Conservation (phyloP, 2,329 filamentous ascomycete genomes). For the Amphichorda felina region DNA sequence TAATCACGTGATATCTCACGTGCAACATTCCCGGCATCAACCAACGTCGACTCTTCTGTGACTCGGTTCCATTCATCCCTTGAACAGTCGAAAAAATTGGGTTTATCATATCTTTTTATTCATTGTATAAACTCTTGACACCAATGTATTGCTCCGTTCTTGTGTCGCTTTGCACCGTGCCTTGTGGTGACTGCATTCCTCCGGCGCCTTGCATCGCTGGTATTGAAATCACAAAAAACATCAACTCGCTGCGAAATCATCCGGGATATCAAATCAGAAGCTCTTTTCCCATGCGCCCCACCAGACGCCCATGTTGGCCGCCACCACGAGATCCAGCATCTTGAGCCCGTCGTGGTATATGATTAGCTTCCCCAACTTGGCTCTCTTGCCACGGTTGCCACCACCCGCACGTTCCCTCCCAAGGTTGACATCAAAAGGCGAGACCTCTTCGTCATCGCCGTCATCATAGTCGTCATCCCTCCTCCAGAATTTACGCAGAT, state of each 20-base stretch:
- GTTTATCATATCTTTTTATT: no score
- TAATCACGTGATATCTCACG: constrained; percentile 6
- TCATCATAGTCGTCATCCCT: constrained; percentile 14
- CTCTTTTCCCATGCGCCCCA: constrained; percentile 73
- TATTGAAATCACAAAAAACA: constrained; percentile 2
- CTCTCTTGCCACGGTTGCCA: constrained; percentile 72
- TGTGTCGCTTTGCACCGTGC: no score
- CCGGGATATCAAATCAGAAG: constrained; percentile 13
- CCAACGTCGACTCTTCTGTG: no score
- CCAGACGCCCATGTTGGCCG: constrained; percentile 86
- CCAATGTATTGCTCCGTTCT: no score
- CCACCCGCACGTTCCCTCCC: constrained; percentile 79
- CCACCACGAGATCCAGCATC: constrained; percentile 89
- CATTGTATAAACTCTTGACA: no score
- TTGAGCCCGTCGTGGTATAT: constrained; percentile 82
- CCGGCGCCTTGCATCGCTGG: no score
- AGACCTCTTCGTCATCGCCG: constrained; percentile 19
- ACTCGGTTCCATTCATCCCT: no score
- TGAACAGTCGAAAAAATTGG: no score
- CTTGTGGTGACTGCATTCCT: no score
- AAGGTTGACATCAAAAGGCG: constrained; percentile 56
- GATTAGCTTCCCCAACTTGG: constrained; percentile 89
- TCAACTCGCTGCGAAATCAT: no score
- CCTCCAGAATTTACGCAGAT: constrained; percentile 29
- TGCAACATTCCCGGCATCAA: background rate